Base-by-base conservation (phyloP, 768 basidiomycete species). In the Pleurotus tuoliensis region DNA sequence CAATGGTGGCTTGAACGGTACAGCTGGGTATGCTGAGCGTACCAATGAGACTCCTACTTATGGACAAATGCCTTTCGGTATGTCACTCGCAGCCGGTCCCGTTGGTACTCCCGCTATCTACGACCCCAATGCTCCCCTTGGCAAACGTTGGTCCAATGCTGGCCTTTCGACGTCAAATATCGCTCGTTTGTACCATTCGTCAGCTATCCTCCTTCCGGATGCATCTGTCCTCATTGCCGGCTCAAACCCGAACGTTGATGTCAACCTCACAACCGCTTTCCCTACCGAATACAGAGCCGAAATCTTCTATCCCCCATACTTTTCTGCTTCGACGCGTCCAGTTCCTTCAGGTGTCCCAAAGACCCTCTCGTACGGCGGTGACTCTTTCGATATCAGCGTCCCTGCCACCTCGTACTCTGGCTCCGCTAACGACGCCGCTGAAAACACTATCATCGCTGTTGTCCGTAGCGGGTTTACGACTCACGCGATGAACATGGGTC, bases 221-320 rank as follows among this genome's bases (percentile, higher is more conserved):
- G 92, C 83, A 0, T 90, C 90, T 2, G 86, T 98, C 40, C 70
- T 97, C 52, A 81, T 96, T 62, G 92, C 92, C 25, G 96, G 96
- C 5, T 93, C 92, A 24, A 98, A 98, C 73, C 94, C 95, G 1
- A 96, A 95, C 66, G 77, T 90, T 37, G 94, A 98, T 63, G 87
- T 88, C 59, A 86, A 88, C 63, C 59, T 74, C 30, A 69, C 73
- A n/a, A 79, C 81, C 7, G 43, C 77, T 37, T 94, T 77, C 76
- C 86, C 88, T 0, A 94, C 93, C 1, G 82, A 86, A 20, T 95
- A 94, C 66, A 75, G 82, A 34, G 86, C 88, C 2, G 94, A 96
- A 67, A 80, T 87, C 43, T 99, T 94, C 78, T 98, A 94, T 74
- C 96, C 96, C 0, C 79, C 84, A 5, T 99, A 96, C 75, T 98